These are phyloP conservation scores for Pseudocercospora ulei DNA, from an alignment of 2,329 filamentous ascomycete species.

Conservation along the genomic window DNA sequence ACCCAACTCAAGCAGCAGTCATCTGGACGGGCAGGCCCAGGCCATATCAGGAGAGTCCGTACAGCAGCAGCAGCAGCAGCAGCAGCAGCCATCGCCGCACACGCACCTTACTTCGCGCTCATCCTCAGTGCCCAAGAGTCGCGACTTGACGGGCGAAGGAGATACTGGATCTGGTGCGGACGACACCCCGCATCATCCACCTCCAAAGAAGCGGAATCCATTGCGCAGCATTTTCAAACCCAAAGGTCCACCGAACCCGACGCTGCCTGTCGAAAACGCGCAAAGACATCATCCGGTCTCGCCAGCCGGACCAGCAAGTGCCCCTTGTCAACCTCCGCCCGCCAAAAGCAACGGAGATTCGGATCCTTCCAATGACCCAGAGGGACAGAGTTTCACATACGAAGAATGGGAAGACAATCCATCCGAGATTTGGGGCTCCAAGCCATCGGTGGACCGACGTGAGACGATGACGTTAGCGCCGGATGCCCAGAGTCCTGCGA, in stretches of 20 bases:
- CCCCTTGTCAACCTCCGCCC: constrained; percentile 16
- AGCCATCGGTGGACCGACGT: constrained; percentile 17
- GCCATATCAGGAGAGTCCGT: constrained; percentile 7
- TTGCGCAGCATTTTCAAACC: constrained; percentile 27
- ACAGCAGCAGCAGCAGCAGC: constrained; percentile 11
- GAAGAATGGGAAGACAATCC: constrained; percentile 29
- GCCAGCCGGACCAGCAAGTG: constrained; percentile 1
- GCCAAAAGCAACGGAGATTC: constrained; percentile 5
- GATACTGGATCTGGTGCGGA: constrained; percentile 27
- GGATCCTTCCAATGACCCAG: constrained; percentile 8
- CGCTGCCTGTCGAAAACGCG: constrained; percentile 15
- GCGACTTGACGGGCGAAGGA: constrained; percentile 23
- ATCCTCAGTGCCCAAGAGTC: constrained; percentile 11
- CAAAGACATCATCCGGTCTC: constrained; percentile 8
- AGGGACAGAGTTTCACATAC: constrained; percentile 18
- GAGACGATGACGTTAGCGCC: constrained; percentile 20
- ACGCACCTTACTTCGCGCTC: constrained; percentile 9
- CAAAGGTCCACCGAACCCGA: constrained; percentile 23
- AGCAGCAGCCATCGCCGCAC: constrained; percentile 9
- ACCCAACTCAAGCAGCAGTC: constrained; percentile 18
- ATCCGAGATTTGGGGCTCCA: constrained; percentile 26
- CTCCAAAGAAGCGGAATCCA: constrained; percentile 25
- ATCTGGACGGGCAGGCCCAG: constrained; percentile 9
- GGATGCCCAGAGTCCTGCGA: constrained; percentile 8
- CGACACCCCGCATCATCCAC: constrained; percentile 11